Conservation (phyloP, 495 filamentous ascomycete species). For the Massariosphaeria phaeospora region DNA sequence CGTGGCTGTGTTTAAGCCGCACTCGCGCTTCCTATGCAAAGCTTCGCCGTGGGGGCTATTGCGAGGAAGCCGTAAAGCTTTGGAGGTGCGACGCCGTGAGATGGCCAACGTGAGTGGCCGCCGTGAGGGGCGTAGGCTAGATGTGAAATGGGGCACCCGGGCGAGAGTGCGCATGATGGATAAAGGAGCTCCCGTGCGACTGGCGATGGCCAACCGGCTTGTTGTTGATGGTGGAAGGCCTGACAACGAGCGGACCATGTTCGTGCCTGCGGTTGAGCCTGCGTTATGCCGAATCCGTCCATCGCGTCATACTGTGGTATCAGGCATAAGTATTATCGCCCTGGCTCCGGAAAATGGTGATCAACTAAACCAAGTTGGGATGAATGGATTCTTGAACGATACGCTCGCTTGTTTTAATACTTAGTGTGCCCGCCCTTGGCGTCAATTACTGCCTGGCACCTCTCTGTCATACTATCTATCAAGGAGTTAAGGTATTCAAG, state of each 20-base stretch:
- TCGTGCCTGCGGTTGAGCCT: no score
- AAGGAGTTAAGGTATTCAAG: no score
- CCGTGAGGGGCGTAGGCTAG: background rate
- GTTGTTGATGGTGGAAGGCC: background rate
- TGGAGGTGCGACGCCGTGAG: constrained; percentile 1
- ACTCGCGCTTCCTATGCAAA: background rate
- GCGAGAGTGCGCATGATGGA: background rate
- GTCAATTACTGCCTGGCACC: no score
- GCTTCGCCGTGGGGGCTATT: background rate
- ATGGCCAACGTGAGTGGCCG: background rate
- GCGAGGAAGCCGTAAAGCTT: background rate
- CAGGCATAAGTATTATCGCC: background rate
- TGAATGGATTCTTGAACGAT: no score
- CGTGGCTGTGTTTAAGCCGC: no score
- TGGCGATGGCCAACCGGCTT: background rate
- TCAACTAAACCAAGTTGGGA: no score
- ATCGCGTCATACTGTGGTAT: background rate
- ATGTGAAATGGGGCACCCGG: background rate
- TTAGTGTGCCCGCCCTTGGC: no score
- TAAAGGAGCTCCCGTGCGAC: background rate
- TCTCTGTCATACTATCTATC: no score
- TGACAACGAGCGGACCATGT: no score
- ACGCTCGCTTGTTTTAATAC: no score
- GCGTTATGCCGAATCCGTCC: background rate
- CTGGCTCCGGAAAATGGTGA: background rate